Evolutionary conservation across 2,329 filamentous ascomycete genomes (phyloP), one percentile per base, ranked within the genome.

Genomic region (Gnomoniopsis smithogilvyi): DNA sequence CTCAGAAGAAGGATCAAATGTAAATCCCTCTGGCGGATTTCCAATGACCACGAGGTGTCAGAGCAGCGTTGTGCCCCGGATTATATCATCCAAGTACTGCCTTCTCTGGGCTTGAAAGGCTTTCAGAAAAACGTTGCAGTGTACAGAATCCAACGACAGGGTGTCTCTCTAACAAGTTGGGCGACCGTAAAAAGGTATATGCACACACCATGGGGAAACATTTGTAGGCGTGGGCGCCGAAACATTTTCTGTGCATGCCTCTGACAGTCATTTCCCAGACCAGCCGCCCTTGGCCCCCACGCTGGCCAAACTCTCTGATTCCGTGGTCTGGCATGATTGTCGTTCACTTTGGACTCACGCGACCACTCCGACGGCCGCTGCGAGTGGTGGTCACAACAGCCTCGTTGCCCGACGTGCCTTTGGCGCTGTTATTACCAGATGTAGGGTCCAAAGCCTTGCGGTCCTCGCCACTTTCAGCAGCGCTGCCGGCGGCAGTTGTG

Each of bases 281-380:
- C 17, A 11, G 12, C 17, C 12, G 4, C 7, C 11, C 36, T 12
- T n/a, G 12, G 15, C 11, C 36, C 34, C 6, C 36, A 14, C 36
- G 11, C 6, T n/a, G 36, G 11, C 4, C 36, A 41, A 41, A 4
- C 36, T 14, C 36, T n/a, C 3, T 4, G 15, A 3, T 41, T 41
- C 15, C 17, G 41, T n/a, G 6, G 41, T 21, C 17, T 45, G 15
- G 4, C n/a, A 6, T 6, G 6, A 12, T n/a, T 15, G 41, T 45
- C 11, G 33, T 34, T 56, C 34, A 56, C 36, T 50, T 56, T 15
- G 54, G 47, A 15, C 54, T 56, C 34, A 12, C 54, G 17, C 54
- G 54, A 12, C 54, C 33, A n/a, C 54, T 56, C 14, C 46, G 46
- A 33, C 54, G 54, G 19, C 54, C 54, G 22, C 54, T 56, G 54